These are phyloP conservation scores for Yamadazyma phyllophila DNA, from an alignment of 805 yeast species.

Conservation along the genomic window DNA sequence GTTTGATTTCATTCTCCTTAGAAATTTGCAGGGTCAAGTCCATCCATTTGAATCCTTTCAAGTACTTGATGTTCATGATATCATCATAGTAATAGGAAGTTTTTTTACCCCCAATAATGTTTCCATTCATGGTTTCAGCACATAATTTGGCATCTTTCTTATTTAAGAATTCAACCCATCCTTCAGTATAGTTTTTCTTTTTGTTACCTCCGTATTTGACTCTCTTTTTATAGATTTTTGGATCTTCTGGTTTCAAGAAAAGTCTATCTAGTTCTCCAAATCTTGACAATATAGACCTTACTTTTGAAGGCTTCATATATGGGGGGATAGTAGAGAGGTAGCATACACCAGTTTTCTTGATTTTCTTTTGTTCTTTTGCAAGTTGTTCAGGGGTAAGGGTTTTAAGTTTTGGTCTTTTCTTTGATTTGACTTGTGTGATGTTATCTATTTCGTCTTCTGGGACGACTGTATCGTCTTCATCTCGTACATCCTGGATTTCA, in stretches of 20 bases:
- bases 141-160: constrained; percentile 88
- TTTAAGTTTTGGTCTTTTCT: constrained; percentile 43
- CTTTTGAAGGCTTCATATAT: constrained; percentile 91
- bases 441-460: constrained; percentile 9
- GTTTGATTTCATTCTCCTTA: constrained; percentile 83
- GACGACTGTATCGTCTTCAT: constrained; percentile 9
- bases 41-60: constrained; percentile 92
- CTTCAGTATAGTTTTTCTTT: constrained; percentile 83
- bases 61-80: constrained; percentile 83
- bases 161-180: constrained; percentile 90
- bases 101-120: constrained; percentile 88
- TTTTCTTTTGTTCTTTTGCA: constrained; percentile 52
- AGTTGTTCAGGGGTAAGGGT: constrained; percentile 55
- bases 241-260: constrained; percentile 83
- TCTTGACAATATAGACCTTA: constrained; percentile 73
- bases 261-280: constrained; percentile 90
- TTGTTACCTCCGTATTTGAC: constrained; percentile 90
- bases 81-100: constrained; percentile 91
- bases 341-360: constrained; percentile 83
- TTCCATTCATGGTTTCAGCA: constrained; percentile 82
- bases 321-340: constrained; percentile 91
- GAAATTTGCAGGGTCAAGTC: constrained; percentile 93
- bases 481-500: constrained; percentile 10
- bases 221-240: constrained; percentile 59
- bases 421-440: constrained; percentile 18